phyloP scores from a whole-genome alignment of 1,284 basidiomycete genomes.

The Leccinum pachyderme region DNA sequence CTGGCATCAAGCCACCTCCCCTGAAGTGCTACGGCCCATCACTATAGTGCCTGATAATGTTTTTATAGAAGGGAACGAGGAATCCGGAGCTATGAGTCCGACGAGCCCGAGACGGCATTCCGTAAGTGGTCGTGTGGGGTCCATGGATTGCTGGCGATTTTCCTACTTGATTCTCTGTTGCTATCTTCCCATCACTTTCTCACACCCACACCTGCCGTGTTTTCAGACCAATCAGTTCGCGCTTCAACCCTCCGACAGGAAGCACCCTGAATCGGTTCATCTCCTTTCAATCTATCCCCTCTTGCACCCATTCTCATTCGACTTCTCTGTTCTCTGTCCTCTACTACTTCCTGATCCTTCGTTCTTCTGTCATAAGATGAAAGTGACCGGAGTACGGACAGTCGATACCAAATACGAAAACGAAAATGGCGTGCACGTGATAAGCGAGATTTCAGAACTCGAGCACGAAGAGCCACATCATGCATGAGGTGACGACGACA shows the following conservation, averaged over 20 bases:
- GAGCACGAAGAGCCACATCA: not conserved
- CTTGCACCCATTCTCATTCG: not conserved
- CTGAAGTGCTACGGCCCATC: slow-evolving; percentile 3
- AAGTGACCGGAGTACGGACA: slow-evolving; percentile 17
- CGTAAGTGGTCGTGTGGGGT: slow-evolving; percentile 6
- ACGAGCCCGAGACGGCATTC: not conserved
- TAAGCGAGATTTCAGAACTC: not conserved
- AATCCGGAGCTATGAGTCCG: not conserved
- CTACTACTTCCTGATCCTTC: not conserved
- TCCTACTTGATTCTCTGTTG: not conserved
- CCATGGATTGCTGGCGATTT: not conserved
- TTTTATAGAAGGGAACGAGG: not conserved
- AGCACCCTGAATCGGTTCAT: slow-evolving; percentile 11
- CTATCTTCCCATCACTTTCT: not conserved
- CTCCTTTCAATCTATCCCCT: not conserved
- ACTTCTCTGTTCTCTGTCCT: not conserved
- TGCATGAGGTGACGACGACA: not conserved
- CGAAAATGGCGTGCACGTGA: not conserved
- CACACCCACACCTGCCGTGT: not conserved
- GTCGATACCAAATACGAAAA: slow-evolving; percentile 15
- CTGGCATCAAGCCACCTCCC: not conserved
- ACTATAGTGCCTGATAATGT: not conserved
- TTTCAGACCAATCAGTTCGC: not conserved
- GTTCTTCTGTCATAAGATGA: not conserved
- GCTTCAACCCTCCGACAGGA: not conserved